These are phyloP conservation scores for Raphidocelis subcapitata DNA, from an alignment of 139 green algal species.

Conservation along the genomic window DNA sequence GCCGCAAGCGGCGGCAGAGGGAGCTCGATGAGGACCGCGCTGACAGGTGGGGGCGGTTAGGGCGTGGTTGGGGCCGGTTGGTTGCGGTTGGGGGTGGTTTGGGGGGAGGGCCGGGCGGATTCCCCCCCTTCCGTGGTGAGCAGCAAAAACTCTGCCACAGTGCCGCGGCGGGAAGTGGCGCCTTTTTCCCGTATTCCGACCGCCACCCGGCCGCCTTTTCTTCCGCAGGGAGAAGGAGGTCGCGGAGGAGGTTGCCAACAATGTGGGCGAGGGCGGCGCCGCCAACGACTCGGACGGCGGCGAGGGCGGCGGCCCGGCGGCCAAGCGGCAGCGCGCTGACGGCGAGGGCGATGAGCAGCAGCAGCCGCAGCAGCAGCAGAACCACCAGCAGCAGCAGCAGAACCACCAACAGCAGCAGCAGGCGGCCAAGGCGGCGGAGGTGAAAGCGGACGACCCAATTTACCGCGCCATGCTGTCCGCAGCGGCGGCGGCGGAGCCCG, in stretches of 20 bases:
- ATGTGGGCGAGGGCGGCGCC: no score
- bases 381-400: conserved; percentile 8
- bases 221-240: no score
- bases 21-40: conserved; percentile 53
- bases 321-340: no score
- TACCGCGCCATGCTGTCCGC: conserved; percentile 59
- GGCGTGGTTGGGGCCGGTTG: conserved; percentile 22
- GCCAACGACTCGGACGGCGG: no score
- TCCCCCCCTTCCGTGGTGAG: no score
- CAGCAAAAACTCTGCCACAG: no score
- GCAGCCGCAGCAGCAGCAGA: not conserved
- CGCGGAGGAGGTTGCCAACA: no score
- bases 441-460: conserved; percentile 61
- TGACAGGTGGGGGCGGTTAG: conserved; percentile 10
- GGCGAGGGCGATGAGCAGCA: not conserved
- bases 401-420: conserved; percentile 6
- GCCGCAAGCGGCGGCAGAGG: conserved; percentile 42
- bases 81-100: not conserved
- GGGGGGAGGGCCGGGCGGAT: no score
- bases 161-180: no score
- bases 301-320: no score
- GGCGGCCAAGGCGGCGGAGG: conserved; percentile 8
- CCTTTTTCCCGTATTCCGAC: no score
- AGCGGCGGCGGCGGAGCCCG: not conserved
- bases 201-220: no score